Evolutionary conservation across 2,329 filamentous ascomycete species (phyloP), one percentile per base, ranked within the genome.

Genomic region (Aspergillus pseudotamarii): DNA sequence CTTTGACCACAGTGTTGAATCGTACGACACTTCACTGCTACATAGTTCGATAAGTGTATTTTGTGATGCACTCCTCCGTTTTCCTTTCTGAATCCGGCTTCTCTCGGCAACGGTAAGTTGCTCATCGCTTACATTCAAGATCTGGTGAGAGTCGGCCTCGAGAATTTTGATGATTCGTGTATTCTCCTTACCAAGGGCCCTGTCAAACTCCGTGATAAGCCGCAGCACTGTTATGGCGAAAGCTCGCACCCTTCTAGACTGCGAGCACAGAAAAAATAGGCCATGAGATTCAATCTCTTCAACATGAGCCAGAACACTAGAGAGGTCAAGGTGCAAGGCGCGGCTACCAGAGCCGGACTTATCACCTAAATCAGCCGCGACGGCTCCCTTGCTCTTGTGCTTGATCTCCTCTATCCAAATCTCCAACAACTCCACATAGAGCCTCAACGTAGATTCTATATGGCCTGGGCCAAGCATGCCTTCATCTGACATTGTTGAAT

Each of bases 391-490:
- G 2, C 89, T 91, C 73, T 95, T 97, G 66, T 91, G 89, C 73
- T 91, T 91, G 66, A 99, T 96, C 73, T 98, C 94, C 66, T 97
- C 94, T 58, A 97, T 96, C 96, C 96, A 99, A 45, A 99, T 97
- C 66, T 94, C 89, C 14, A 99, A 83, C 6, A 99, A 81, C 77
- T 99, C 94, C 32, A 98, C 92, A 72, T 99, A 99, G 12, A 99
- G 84, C 66, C 91, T 90, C 23, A 99, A 79, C 0, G 95, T 99
- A 69, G 90, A 97, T 76, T 99, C 95, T 62, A 99, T 97, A 73
- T 99, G 95, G 5, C 90, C 92, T 38, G 92, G 89, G 0, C 94
- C 95, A 28, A 99, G 88, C 89, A 99, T 95, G 2, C 95, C 95
- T 36, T 96, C 95, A 73, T 99, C 95, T 11, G 94, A 97, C 89